Percentiles rank a stretch among this genome's conserved stretches.
Conservation (phyloP, 2,329 filamentous ascomycete genomes). For the Ceratocystiopsis minuta region DNA sequence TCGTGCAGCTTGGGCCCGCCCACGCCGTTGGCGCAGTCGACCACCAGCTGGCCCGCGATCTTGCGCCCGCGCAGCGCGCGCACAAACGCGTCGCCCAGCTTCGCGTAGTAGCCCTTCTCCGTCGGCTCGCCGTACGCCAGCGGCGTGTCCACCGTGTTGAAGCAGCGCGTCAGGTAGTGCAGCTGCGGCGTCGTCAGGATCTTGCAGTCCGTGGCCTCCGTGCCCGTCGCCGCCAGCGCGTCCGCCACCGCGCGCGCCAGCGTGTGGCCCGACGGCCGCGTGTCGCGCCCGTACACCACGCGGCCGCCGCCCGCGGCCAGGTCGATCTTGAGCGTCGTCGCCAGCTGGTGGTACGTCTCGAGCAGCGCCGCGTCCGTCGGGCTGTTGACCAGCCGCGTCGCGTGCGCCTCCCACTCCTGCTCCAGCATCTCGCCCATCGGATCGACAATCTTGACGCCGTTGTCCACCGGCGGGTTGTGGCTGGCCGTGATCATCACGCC, state of each 20-base stretch:
- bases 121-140: slow-evolving; percentile 78
- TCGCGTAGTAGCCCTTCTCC: slow-evolving; percentile 88
- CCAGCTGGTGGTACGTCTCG: slow-evolving; percentile 58
- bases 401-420: slow-evolving; percentile 82
- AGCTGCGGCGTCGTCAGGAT: slow-evolving; percentile 93
- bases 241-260: slow-evolving; percentile 65
- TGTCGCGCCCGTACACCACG: slow-evolving; percentile 84
- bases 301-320: slow-evolving; percentile 45
- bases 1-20: slow-evolving; percentile 81
- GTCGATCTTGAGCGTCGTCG: slow-evolving; percentile 60
- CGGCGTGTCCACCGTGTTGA: slow-evolving; percentile 79
- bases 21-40: slow-evolving; percentile 94
- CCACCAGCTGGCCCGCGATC: slow-evolving; percentile 54
- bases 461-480: slow-evolving; percentile 79
- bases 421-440: slow-evolving; percentile 97
- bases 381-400: slow-evolving; percentile 78
- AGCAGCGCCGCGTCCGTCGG: slow-evolving; percentile 55
- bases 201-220: slow-evolving; percentile 69
- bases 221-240: slow-evolving; percentile 57
- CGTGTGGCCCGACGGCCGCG: slow-evolving; percentile 73
- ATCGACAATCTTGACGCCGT: slow-evolving; percentile 90
- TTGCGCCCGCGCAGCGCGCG: slow-evolving; percentile 63
- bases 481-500: slow-evolving; percentile 94
- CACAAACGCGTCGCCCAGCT: slow-evolving; percentile 70
- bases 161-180: slow-evolving; percentile 86